Conservation (phyloP, 2,329 filamentous ascomycete species). For the Mycosphaerella arachidis region DNA sequence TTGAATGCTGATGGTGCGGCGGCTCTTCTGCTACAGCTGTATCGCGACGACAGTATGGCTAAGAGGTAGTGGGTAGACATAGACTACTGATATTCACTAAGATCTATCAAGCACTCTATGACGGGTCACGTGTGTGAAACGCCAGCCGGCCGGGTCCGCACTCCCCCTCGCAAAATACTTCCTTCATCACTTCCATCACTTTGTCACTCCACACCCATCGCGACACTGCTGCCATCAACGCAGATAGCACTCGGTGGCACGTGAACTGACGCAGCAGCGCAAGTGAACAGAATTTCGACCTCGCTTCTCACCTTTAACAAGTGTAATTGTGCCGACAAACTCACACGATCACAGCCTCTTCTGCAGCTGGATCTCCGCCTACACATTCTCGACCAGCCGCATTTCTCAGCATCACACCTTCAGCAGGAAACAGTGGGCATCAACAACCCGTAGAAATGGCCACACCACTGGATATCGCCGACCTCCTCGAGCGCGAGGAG, state of each 20-base stretch:
- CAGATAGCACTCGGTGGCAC: not conserved
- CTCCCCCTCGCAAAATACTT: not conserved
- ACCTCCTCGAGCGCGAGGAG: constrained; percentile 30
- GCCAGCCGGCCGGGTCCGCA: not conserved
- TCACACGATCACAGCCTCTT: not conserved
- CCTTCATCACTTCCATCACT: not conserved
- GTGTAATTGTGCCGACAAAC: not conserved
- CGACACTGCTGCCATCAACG: not conserved
- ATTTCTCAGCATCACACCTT: not conserved
- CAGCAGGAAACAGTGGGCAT: constrained; percentile 12
- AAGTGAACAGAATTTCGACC: not conserved
- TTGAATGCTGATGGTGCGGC: not conserved
- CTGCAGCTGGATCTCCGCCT: not conserved
- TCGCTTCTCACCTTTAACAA: not conserved
- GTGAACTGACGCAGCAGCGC: not conserved
- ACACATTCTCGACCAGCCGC: not conserved
- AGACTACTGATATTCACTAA: no score
- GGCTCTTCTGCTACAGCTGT: not conserved
- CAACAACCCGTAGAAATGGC: constrained; percentile 10
- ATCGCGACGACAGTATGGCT: not conserved
- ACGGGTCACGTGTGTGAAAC: not conserved
- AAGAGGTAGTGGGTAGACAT: not conserved
- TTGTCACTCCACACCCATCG: not conserved
- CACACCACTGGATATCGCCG: constrained; percentile 21
- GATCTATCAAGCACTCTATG: not conserved